Conservation (phyloP, 768 basidiomycete species). For the Sarcodon sp. region DNA sequence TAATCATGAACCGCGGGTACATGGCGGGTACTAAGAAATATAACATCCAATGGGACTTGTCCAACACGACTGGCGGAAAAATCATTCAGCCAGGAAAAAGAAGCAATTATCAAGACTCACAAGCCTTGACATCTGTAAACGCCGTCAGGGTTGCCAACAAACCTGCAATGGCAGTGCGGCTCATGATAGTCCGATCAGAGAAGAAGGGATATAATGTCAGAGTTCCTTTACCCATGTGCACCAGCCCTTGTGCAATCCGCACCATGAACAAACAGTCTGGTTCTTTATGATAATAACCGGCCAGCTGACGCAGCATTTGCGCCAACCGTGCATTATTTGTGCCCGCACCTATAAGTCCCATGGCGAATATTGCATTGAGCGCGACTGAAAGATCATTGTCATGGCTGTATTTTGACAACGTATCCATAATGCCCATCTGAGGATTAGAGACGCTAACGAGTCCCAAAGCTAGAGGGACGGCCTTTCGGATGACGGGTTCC, state of each 20-base stretch:
- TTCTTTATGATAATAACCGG: slow-evolving; percentile 98
- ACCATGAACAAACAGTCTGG: slow-evolving; percentile 95
- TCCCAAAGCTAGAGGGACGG: slow-evolving; percentile 90
- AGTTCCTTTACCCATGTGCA: slow-evolving; percentile 99
- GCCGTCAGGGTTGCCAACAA: slow-evolving; percentile 79
- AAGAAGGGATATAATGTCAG: slow-evolving; percentile 97
- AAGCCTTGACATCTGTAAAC: slow-evolving; percentile 88
- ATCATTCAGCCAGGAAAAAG: neutral
- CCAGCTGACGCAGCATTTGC: slow-evolving; percentile 94
- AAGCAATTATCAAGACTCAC: slow-evolving; percentile 35
- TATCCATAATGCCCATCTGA: slow-evolving; percentile 87
- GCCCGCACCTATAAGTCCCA: slow-evolving; percentile 96
- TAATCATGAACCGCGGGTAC: slow-evolving; percentile 98
- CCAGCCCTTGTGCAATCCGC: slow-evolving; percentile 87
- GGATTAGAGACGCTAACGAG: slow-evolving; percentile 95
- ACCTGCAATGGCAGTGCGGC: slow-evolving; percentile 79
- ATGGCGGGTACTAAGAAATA: slow-evolving; percentile 93
- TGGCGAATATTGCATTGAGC: slow-evolving; percentile 93
- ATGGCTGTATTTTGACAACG: slow-evolving; percentile 96
- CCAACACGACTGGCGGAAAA: slow-evolving; percentile 60
- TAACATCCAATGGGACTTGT: slow-evolving; percentile 98
- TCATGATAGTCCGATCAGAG: slow-evolving; percentile 84
- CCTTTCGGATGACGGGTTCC: slow-evolving; percentile 82
- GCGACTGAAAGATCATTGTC: slow-evolving; percentile 97
- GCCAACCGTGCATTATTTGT: slow-evolving; percentile 97